Conservation (phyloP, 169 alveolate species). For the Eimeria maxima region DNA sequence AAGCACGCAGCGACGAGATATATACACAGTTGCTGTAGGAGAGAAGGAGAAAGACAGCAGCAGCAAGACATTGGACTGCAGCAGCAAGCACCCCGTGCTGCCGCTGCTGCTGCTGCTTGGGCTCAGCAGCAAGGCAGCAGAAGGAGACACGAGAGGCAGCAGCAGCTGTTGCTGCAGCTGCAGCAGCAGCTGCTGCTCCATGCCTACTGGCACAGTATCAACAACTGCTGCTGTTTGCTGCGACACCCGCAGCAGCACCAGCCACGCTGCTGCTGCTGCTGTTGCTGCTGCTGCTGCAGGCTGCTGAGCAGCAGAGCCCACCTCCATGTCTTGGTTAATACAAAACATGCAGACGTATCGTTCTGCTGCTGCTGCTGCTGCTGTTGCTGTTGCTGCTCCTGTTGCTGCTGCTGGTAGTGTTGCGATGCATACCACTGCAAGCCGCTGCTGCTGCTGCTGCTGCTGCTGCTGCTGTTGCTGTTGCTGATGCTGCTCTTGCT, state of each 20-base stretch:
- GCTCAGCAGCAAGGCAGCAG: slow-evolving; percentile 61
- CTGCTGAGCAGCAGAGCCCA: neutral
- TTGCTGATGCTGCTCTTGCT: neutral
- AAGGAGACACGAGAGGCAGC: neutral
- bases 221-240: slow-evolving; percentile 22
- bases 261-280: slow-evolving; percentile 18
- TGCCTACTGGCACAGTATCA: neutral
- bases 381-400: slow-evolving; percentile 33
- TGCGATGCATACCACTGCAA: neutral
- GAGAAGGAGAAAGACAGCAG: slow-evolving; percentile 23
- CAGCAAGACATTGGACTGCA: neutral
- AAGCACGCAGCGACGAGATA: neutral
- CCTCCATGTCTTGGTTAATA: neutral
- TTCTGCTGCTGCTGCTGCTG: slow-evolving; percentile 33
- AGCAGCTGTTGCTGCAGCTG: slow-evolving; percentile 20
- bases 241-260: slow-evolving; percentile 52
- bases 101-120: slow-evolving; percentile 59
- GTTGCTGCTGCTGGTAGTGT: slow-evolving; percentile 11
- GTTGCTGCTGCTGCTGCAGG: slow-evolving; percentile 32
- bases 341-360: slow-evolving; percentile 17
- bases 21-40: neutral
- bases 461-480: slow-evolving; percentile 19
- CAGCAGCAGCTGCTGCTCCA: slow-evolving; percentile 11
- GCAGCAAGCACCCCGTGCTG: slow-evolving; percentile 70
- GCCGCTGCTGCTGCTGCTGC: slow-evolving; percentile 33